Conservation (phyloP, 257 asterid species). For the Cinchona pubescens region DNA sequence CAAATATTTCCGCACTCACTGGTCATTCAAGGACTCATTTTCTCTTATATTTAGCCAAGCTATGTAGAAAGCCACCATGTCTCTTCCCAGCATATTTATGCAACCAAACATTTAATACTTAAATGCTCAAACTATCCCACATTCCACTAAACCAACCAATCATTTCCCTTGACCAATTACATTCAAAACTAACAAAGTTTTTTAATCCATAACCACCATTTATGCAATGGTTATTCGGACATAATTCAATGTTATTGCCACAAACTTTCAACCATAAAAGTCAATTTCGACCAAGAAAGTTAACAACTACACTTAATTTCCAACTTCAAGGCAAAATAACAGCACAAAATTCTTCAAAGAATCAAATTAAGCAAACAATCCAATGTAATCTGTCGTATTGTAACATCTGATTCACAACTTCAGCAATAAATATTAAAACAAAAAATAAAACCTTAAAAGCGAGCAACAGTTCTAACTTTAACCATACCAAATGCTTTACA, state of each 20-base stretch:
- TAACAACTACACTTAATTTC: not conserved
- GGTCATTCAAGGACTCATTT: no score
- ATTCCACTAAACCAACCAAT: not conserved
- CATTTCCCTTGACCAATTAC: not conserved
- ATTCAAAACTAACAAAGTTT: not conserved
- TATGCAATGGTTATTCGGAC: not conserved
- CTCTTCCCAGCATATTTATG: not conserved
- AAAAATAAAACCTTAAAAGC: no score
- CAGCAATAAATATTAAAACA: no score
- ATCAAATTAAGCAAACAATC: no score
- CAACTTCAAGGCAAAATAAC: not conserved
- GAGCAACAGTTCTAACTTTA: no score
- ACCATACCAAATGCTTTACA: not conserved
- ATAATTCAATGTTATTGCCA: no score
- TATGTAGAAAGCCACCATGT: not conserved
- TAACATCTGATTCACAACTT: no score
- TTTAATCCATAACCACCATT: not conserved
- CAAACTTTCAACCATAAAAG: not conserved
- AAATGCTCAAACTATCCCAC: not conserved
- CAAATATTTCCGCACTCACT: no score
- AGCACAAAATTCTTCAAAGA: not conserved
- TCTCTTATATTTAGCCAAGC: no score
- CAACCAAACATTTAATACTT: not conserved
- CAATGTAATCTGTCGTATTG: no score
- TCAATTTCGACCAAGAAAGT: not conserved